A percentile compares a stretch with the other conserved stretches of the same genome.
Conservation (phyloP, 371 early-diverging fungal genomes). For the Phascolomyces articulosus region DNA sequence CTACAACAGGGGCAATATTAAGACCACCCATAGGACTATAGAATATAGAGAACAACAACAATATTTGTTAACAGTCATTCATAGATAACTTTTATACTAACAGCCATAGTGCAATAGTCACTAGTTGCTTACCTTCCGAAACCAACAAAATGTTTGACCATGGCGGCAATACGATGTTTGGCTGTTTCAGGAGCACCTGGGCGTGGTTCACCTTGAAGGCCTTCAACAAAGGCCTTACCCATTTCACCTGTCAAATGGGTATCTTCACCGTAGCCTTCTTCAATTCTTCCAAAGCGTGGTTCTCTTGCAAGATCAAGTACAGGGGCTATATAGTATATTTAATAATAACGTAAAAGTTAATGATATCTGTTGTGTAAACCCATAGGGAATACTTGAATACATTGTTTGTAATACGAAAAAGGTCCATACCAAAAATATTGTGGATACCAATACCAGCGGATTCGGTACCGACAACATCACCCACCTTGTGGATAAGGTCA, state of each 20-base stretch:
- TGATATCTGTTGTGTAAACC: no score
- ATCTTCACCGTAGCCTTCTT: slow-evolving; percentile 28
- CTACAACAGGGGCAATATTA: slow-evolving; percentile 20
- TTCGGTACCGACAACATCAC: slow-evolving; percentile 20
- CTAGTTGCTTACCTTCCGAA: slow-evolving; percentile 17
- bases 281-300: slow-evolving; percentile 26
- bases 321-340: slow-evolving; percentile 11
- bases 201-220: slow-evolving; percentile 14
- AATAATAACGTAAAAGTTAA: neutral
- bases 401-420: neutral
- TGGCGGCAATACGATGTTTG: slow-evolving; percentile 19
- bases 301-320: slow-evolving; percentile 25
- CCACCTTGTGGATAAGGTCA: slow-evolving; percentile 16
- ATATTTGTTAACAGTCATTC: neutral
- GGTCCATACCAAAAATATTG: slow-evolving; percentile 18
- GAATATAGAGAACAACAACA: neutral
- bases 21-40: slow-evolving; percentile 21
- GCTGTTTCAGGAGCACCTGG: slow-evolving; percentile 14
- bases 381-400: no score
- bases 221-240: slow-evolving; percentile 21
- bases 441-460: slow-evolving; percentile 18
- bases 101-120: no score
- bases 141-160: slow-evolving; percentile 25
- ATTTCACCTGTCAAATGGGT: slow-evolving; percentile 24
- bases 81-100: no score